Conservation (phyloP, 208 protist genomes). For the Acanthamoeba quina region DNA sequence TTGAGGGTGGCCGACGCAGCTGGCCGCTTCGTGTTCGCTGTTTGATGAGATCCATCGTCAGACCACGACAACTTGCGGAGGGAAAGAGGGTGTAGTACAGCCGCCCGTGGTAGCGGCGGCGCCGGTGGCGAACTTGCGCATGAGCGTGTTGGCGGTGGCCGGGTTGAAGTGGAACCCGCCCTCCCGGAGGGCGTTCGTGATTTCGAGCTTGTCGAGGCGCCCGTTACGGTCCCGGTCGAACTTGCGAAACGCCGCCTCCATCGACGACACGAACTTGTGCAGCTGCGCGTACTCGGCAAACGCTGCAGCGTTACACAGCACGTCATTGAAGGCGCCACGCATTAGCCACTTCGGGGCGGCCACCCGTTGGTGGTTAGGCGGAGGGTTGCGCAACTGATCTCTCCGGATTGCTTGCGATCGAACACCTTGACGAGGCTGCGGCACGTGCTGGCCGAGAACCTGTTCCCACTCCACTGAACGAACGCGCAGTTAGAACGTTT, state of each 20-base stretch:
- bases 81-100: not conserved
- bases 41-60: not conserved
- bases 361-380: not conserved
- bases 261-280: slow-evolving; percentile 62
- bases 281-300: slow-evolving; percentile 64
- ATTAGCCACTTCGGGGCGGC: not conserved
- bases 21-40: not conserved
- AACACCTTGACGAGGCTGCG: slow-evolving; percentile 53
- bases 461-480: slow-evolving; percentile 19
- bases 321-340: no score
- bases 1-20: not conserved
- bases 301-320: not conserved
- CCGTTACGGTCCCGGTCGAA: slow-evolving; percentile 45
- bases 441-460: slow-evolving; percentile 31
- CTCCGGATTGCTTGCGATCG: slow-evolving; percentile 48
- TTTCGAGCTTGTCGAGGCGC: slow-evolving; percentile 7
- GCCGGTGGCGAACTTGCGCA: slow-evolving; percentile 46
- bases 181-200: slow-evolving; percentile 24
- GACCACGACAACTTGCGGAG: not conserved
- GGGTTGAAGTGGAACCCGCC: slow-evolving; percentile 66
- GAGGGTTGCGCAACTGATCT: slow-evolving; percentile 6
- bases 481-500: not conserved
- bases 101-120: not conserved
- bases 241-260: slow-evolving; percentile 42
- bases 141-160: slow-evolving; percentile 45